These are phyloP conservation scores for Microdochium bolleyi DNA, from an alignment of 2,329 filamentous ascomycete species.

Conservation along the genomic window DNA sequence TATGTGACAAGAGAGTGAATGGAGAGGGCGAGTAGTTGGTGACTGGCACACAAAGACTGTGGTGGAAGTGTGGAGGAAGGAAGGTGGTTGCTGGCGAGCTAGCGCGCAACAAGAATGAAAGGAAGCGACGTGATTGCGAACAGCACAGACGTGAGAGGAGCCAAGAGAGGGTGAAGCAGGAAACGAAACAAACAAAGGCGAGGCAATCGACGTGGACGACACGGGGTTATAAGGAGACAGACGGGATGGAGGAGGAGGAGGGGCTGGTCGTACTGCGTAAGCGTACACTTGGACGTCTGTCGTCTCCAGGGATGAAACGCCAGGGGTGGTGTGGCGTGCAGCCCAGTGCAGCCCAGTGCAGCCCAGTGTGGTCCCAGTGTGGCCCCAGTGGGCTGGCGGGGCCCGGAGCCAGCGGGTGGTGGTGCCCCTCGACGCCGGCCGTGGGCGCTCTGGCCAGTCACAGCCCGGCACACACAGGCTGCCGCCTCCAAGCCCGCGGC, in stretches of 20 bases:
- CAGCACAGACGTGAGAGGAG: background rate
- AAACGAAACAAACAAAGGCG: background rate
- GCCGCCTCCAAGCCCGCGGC: background rate
- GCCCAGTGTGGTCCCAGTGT: too few species aligned
- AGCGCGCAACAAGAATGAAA: background rate
- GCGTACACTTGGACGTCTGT: too few species aligned
- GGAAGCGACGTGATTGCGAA: background rate
- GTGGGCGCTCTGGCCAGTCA: background rate
- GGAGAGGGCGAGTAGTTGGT: background rate
- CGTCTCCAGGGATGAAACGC: background rate
- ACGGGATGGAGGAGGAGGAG: background rate
- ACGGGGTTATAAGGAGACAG: background rate
- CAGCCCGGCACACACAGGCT: background rate
- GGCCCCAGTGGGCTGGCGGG: background rate
- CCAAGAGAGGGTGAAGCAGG: background rate
- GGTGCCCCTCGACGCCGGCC: background rate
- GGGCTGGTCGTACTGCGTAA: background rate
- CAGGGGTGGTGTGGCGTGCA: background rate
- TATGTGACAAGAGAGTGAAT: background rate
- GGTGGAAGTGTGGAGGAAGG: background rate
- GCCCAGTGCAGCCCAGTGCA: background rate
- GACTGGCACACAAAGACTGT: background rate
- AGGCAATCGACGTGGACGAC: background rate
- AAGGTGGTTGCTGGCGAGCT: background rate
- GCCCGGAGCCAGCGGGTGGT: background rate